These are phyloP conservation scores for Amanita molliuscula DNA, from an alignment of 768 basidiomycete species.

Conservation along the genomic window DNA sequence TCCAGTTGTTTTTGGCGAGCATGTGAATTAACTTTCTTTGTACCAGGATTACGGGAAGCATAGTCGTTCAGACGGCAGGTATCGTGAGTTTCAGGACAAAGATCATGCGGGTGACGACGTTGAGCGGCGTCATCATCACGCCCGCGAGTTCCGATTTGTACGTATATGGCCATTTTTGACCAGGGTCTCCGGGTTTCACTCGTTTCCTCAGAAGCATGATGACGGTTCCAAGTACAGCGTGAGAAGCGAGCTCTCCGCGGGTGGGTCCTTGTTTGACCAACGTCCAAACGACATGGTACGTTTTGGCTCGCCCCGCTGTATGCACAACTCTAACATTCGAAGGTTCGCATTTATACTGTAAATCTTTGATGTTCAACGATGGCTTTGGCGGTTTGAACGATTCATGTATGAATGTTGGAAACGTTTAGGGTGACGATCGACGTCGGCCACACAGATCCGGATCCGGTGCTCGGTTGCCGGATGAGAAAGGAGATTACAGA, in stretches of 20 bases:
- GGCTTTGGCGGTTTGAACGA: background rate
- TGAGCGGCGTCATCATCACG: background rate
- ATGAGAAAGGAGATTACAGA: background rate
- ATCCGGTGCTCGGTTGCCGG: background rate
- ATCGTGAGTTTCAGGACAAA: background rate
- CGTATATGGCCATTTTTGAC: background rate
- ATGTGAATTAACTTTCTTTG: background rate
- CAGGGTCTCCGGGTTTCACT: background rate
- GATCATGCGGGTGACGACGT: background rate
- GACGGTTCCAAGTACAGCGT: background rate
- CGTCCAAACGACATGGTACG: constrained; percentile 6
- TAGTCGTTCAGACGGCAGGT: background rate
- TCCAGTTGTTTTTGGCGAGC: too few relatives aligned
- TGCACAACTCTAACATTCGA: constrained; percentile 8
- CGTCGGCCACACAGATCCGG: background rate
- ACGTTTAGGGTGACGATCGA: background rate
- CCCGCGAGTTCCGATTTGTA: background rate
- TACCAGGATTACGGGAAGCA: background rate
- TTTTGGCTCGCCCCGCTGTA: background rate
- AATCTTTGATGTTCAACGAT: background rate
- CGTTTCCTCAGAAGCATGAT: background rate
- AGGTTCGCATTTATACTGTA: constrained; percentile 5
- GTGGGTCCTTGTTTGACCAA: background rate
- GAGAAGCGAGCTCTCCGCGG: background rate
- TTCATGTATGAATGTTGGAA: background rate